Evolutionary conservation across 2,329 filamentous ascomycete genomes (phyloP).

Genomic region (Leptographium galeiforme): DNA sequence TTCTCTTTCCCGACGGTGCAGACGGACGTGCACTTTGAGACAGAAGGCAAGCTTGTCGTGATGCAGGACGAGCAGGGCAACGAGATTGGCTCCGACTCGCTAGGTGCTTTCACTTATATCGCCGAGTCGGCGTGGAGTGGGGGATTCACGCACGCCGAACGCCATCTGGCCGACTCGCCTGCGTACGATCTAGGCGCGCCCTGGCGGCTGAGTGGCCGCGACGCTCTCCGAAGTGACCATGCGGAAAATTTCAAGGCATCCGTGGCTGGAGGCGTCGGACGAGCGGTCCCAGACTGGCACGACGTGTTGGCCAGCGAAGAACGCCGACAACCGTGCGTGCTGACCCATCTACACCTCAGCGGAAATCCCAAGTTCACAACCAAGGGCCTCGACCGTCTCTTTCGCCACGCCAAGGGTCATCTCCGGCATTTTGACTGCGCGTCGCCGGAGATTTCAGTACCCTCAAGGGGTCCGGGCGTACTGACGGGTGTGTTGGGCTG

Average conservation of each 20-base stretch:
- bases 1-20: conserved; percentile 21
- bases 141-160: conserved; percentile 29
- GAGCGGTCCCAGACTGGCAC: conserved; percentile 8
- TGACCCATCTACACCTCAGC: conserved; percentile 43
- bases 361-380: conserved; percentile 31
- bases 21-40: conserved; percentile 23
- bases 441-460: conserved; percentile 19
- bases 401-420: conserved; percentile 29
- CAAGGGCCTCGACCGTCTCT: conserved; percentile 26
- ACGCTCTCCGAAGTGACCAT: conserved; percentile 19
- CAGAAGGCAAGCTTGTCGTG: conserved; percentile 30
- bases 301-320: background rate
- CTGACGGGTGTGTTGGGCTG: conserved; percentile 30
- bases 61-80: conserved; percentile 3
- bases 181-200: conserved; percentile 19
- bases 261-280: conserved; percentile 15
- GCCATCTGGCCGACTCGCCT: conserved; percentile 36
- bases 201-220: conserved; percentile 23
- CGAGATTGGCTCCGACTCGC: conserved; percentile 17
- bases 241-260: conserved; percentile 17
- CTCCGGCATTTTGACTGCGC: conserved; percentile 41
- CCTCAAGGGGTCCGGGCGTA: conserved; percentile 5
- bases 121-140: conserved; percentile 33
- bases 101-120: conserved; percentile 30
- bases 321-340: conserved; percentile 15